Percentiles rank a stretch among this genome's conserved stretches.
Evolutionary conservation across 2,329 filamentous ascomycete species (phyloP).

Genomic region (Colletotrichum sojae): DNA sequence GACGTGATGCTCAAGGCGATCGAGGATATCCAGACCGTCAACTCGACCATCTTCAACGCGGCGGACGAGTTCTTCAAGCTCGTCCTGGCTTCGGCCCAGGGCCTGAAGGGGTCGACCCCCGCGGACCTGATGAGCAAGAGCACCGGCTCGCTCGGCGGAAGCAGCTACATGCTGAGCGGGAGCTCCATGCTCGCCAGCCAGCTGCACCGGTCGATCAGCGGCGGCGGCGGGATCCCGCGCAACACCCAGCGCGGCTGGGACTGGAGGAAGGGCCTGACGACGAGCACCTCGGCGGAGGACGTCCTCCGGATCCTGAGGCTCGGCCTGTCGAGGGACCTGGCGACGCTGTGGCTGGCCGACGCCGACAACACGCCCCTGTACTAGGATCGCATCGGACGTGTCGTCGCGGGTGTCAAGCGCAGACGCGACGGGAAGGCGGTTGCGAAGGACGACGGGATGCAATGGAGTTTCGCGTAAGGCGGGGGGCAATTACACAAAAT

Average conservation of each 20-base stretch:
- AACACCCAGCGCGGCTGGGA: slow-evolving; percentile 77
- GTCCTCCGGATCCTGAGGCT: slow-evolving; percentile 81
- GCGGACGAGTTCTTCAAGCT: slow-evolving; percentile 85
- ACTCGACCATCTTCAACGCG: slow-evolving; percentile 78
- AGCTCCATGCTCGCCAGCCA: slow-evolving; percentile 79
- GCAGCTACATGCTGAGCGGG: slow-evolving; percentile 79
- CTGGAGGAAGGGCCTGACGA: slow-evolving; percentile 83
- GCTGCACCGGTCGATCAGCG: slow-evolving; percentile 70
- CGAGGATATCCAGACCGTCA: slow-evolving; percentile 84
- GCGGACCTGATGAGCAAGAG: slow-evolving; percentile 74
- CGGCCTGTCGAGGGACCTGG: slow-evolving; percentile 82
- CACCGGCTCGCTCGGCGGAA: slow-evolving; percentile 64
- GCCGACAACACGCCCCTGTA: slow-evolving; percentile 69
- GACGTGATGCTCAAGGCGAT: slow-evolving; percentile 82
- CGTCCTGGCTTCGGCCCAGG: slow-evolving; percentile 79
- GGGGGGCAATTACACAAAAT: slow-evolving; percentile 16
- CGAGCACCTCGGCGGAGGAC: slow-evolving; percentile 74
- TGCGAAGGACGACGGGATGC: slow-evolving; percentile 13
- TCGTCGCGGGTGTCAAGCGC: slow-evolving; percentile 35
- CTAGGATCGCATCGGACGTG: slow-evolving; percentile 44
- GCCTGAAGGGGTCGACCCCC: slow-evolving; percentile 73
- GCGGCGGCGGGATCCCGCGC: slow-evolving; percentile 51
- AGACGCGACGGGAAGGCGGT: slow-evolving; percentile 17
- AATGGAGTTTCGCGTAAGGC: slow-evolving; percentile 28
- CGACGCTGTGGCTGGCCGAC: slow-evolving; percentile 77